Evolutionary conservation across 768 basidiomycete species (phyloP).

Genomic region (Psilocybe subaeruginosa): DNA sequence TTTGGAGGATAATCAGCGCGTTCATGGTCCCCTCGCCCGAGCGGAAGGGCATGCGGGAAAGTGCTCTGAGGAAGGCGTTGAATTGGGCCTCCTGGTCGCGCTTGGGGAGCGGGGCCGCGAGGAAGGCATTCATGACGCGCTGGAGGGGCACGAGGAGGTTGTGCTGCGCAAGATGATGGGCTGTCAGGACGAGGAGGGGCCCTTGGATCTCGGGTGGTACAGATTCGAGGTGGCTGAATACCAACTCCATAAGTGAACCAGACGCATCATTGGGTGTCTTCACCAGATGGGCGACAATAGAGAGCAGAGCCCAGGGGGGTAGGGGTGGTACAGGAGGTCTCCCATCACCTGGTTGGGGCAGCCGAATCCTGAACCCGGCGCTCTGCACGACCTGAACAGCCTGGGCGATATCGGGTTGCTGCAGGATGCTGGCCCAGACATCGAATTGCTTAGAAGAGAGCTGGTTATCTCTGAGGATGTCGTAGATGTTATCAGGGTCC

Average conservation of each 20-base stretch:
- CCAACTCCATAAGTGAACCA: constrained; percentile 44
- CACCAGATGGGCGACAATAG: constrained; percentile 50
- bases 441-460: constrained; percentile 40
- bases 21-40: constrained; percentile 42
- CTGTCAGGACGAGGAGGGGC: constrained; percentile 47
- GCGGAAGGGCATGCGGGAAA: constrained; percentile 43
- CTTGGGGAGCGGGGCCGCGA: constrained; percentile 28
- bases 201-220: constrained; percentile 37
- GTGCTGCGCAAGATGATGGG: constrained; percentile 52
- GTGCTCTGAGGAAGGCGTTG: constrained; percentile 56
- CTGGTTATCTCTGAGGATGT: constrained; percentile 32
- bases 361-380: background rate
- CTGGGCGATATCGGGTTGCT: constrained; percentile 33
- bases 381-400: constrained; percentile 28
- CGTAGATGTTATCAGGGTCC: constrained; percentile 25
- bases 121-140: constrained; percentile 44
- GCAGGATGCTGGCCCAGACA: constrained; percentile 40
- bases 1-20: constrained; percentile 42
- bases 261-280: constrained; percentile 47
- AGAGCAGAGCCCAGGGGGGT: constrained; percentile 61
- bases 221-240: constrained; percentile 38
- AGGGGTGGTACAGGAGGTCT: constrained; percentile 5
- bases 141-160: constrained; percentile 50
- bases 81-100: constrained; percentile 30
- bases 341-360: background rate